Conservation (phyloP, 768 basidiomycete species). For the Suillus subalutaceus region DNA sequence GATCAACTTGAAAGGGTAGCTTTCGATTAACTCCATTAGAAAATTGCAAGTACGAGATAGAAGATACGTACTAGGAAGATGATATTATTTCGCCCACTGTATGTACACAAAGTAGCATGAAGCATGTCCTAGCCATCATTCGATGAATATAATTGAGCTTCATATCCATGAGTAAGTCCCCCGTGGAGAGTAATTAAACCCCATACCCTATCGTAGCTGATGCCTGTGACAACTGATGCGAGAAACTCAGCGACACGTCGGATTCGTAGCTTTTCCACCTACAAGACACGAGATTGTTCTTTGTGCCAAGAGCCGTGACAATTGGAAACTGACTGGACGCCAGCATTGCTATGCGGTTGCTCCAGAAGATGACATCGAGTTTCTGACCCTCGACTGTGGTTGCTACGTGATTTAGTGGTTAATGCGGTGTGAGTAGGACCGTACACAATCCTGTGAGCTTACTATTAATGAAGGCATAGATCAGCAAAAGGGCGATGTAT, state of each 20-base stretch:
- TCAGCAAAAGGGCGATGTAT: slow-evolving; percentile 41
- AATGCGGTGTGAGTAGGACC: background rate
- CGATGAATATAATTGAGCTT: slow-evolving; percentile 47
- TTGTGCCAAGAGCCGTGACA: slow-evolving; percentile 45
- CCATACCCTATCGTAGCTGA: slow-evolving; percentile 24
- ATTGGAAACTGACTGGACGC: slow-evolving; percentile 40
- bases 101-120: slow-evolving; percentile 53
- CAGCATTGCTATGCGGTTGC: slow-evolving; percentile 33
- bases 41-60: no score
- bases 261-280: background rate
- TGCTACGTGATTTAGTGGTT: slow-evolving; percentile 16
- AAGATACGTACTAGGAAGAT: no score
- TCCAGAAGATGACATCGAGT: slow-evolving; percentile 32
- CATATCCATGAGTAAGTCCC: background rate
- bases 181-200: background rate
- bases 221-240: slow-evolving; percentile 21
- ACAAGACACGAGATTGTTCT: slow-evolving; percentile 36
- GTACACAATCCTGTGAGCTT: slow-evolving; percentile 11
- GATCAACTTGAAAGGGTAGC: slow-evolving; percentile 10
- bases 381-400: slow-evolving; percentile 22
- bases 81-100: slow-evolving; percentile 25
- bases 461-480: slow-evolving; percentile 43
- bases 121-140: slow-evolving; percentile 45
- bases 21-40: no score
- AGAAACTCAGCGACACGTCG: background rate